A percentile compares a stretch with the other conserved stretches of the same genome.
Conservation (phyloP, 2,329 filamentous ascomycete genomes). For the Fusarium decemcellulare region DNA sequence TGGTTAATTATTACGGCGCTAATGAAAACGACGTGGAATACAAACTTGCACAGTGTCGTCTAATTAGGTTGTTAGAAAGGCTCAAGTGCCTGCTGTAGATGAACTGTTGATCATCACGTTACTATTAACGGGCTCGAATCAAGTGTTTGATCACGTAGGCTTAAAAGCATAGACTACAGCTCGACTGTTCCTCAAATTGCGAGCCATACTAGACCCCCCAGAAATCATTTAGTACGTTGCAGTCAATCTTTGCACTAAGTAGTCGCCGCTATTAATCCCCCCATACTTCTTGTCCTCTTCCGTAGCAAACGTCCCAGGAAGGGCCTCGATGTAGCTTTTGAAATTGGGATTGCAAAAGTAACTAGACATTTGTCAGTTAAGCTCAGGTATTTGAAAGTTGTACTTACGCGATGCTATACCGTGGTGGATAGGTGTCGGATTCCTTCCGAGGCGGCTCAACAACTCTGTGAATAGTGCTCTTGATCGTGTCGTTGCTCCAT, state of each 20-base stretch:
- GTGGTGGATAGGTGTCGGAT: slow-evolving; percentile 75
- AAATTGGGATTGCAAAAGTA: slow-evolving; percentile 94
- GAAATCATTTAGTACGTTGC: slow-evolving; percentile 74
- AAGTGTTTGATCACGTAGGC: no score
- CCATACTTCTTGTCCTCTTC: slow-evolving; percentile 83
- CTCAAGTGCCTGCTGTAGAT: no score
- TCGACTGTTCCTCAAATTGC: no score
- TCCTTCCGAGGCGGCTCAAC: slow-evolving; percentile 81
- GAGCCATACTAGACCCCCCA: background rate
- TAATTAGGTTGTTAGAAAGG: no score
- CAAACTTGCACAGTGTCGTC: no score
- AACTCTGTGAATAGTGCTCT: slow-evolving; percentile 90
- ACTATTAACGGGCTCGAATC: no score
- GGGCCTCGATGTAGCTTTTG: slow-evolving; percentile 80
- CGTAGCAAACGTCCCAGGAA: slow-evolving; percentile 80
- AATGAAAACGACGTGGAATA: no score
- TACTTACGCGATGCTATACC: slow-evolving; percentile 86
- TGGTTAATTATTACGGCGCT: no score
- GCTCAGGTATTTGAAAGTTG: no score
- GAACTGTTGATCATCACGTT: no score
- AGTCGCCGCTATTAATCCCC: slow-evolving; percentile 84
- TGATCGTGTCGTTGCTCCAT: slow-evolving; percentile 94
- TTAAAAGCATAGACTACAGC: no score
- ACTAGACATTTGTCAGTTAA: slow-evolving; percentile 50
- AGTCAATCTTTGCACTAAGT: slow-evolving; percentile 82